phyloP scores from a whole-genome alignment of 768 basidiomycete species.

The Rubroboletus pulcherrimus region DNA sequence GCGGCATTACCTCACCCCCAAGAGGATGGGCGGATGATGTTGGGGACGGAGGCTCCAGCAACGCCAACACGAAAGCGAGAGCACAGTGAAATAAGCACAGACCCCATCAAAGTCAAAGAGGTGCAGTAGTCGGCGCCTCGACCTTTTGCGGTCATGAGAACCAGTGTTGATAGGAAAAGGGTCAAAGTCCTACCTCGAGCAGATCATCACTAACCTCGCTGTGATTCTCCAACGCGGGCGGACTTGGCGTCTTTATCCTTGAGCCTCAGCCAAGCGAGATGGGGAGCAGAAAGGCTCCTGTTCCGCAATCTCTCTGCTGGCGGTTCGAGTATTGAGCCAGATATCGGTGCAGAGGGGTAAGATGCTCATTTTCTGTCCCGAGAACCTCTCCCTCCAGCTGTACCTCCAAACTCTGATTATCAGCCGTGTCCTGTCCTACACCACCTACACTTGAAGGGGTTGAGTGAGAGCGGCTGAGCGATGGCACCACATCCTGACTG shows the following conservation, averaged over 20 bases:
- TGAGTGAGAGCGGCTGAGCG: conserved; percentile 31
- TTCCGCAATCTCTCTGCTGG: conserved; percentile 29
- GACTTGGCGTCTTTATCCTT: conserved; percentile 13
- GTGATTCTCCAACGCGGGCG: too few species aligned
- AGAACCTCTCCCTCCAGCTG: conserved; percentile 2
- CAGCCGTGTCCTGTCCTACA: not conserved
- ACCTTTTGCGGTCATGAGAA: too few species aligned
- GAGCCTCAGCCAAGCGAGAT: conserved; percentile 54
- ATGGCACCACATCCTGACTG: conserved; percentile 67
- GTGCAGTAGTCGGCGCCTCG: too few species aligned
- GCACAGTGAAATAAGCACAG: too few species aligned
- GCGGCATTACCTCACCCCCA: too few species aligned
- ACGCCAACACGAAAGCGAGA: too few species aligned
- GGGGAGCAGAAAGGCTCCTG: conserved; percentile 59
- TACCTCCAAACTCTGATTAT: not conserved
- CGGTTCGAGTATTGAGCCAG: conserved; percentile 9
- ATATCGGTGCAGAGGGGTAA: conserved; percentile 11
- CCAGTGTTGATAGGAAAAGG: too few species aligned
- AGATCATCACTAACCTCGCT: too few species aligned
- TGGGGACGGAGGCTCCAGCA: too few species aligned
- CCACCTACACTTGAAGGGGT: conserved; percentile 21
- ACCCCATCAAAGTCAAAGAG: too few species aligned
- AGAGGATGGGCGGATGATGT: too few species aligned
- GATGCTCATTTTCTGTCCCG: conserved; percentile 21
- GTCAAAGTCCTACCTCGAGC: too few species aligned